phyloP scores from a whole-genome alignment of 441 rosid genomes.

The Capsella rubella region DNA sequence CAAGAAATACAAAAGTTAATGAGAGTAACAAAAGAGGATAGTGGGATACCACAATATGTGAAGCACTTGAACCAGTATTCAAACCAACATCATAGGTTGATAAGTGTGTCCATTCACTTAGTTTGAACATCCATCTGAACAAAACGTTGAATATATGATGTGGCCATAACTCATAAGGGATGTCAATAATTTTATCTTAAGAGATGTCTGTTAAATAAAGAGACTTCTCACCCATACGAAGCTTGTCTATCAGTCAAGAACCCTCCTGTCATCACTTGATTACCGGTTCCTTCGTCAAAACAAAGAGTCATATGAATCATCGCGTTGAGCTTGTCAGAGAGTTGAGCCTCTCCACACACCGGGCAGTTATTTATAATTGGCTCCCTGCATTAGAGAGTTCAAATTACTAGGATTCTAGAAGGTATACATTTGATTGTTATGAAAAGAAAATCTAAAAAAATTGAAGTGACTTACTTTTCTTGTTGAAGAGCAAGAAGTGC shows the following conservation, averaged over 20 bases:
- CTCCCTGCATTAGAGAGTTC: slow-evolving; percentile 58
- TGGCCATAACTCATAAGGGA: background rate
- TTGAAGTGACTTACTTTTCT: slow-evolving; percentile 80
- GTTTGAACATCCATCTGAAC: slow-evolving; percentile 92
- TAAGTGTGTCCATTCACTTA: slow-evolving; percentile 96
- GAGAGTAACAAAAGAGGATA: background rate
- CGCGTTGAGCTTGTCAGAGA: slow-evolving; percentile 74
- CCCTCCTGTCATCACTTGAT: slow-evolving; percentile 93
- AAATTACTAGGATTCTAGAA: background rate
- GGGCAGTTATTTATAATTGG: slow-evolving; percentile 87
- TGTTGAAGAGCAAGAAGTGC: slow-evolving; percentile 86
- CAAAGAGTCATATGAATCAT: slow-evolving; percentile 92
- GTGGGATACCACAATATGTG: slow-evolving; percentile 78
- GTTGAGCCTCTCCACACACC: slow-evolving; percentile 80
- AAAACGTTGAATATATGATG: slow-evolving; percentile 21
- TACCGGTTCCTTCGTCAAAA: slow-evolving; percentile 96
- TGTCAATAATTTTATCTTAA: background rate
- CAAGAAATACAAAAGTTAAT: background rate
- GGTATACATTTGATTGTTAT: background rate
- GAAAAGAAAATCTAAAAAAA: background rate
- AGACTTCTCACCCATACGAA: slow-evolving; percentile 73
- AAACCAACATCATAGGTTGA: slow-evolving; percentile 90
- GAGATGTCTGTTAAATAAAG: slow-evolving; percentile 14
- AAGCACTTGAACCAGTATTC: slow-evolving; percentile 89
- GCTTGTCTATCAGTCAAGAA: slow-evolving; percentile 96